Conservation (phyloP, 2,329 filamentous ascomycete genomes). For the Cladophialophora carrionii region DNA sequence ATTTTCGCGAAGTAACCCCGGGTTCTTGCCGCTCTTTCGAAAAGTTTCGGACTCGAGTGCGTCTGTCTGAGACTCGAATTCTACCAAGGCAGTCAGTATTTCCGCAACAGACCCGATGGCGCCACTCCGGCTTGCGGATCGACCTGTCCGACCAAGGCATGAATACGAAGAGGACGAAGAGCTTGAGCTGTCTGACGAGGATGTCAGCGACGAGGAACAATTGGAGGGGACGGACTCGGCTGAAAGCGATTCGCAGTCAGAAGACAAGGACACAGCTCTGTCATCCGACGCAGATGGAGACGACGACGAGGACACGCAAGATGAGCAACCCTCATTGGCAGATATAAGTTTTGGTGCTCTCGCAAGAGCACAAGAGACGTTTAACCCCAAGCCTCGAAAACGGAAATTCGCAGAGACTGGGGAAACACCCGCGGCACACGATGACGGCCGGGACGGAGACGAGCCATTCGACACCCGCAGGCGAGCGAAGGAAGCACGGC, state of each 20-base stretch:
- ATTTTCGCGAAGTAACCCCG: not conserved
- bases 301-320: conserved; percentile 10
- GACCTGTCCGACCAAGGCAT: conserved; percentile 33
- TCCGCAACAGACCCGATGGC: conserved; percentile 21
- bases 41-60: conserved; percentile 12
- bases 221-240: conserved; percentile 10
- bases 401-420: conserved; percentile 36
- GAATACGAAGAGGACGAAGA: conserved; percentile 45
- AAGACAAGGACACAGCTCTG: conserved; percentile 9
- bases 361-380: conserved; percentile 77
- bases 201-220: conserved; percentile 14
- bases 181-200: conserved; percentile 38
- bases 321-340: conserved; percentile 51
- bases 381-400: conserved; percentile 53
- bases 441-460: conserved; percentile 37
- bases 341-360: conserved; percentile 86
- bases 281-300: conserved; percentile 40
- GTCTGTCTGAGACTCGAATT: not conserved
- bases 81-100: not conserved
- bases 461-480: conserved; percentile 43
- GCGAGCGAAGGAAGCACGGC: conserved; percentile 46
- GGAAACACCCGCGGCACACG: conserved; percentile 31
- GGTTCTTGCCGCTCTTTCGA: conserved; percentile 3
- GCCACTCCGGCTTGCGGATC: conserved; percentile 17
- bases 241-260: conserved; percentile 17